phyloP scores from a whole-genome alignment of 208 protist species.

The Eutreptiella sp. region DNA sequence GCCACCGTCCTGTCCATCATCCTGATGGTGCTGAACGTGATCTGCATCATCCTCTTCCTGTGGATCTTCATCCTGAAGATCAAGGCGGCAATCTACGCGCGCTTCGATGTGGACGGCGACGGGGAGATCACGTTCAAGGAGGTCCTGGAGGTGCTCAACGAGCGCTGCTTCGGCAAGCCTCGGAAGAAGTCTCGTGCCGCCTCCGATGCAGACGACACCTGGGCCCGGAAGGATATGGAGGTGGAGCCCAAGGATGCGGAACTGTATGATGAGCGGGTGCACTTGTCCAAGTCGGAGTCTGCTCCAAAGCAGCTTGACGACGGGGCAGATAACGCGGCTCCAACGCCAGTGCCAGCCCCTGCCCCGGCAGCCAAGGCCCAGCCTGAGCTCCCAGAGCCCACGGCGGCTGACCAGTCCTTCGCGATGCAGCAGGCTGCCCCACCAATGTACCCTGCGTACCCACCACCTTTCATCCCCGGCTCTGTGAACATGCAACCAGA shows the following conservation, averaged over 20 bases:
- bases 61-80: slow-evolving; percentile 15
- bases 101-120: slow-evolving; percentile 12
- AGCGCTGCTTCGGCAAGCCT: background rate
- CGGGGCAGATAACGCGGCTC: no score
- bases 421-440: no score
- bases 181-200: background rate
- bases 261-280: no score
- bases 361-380: no score
- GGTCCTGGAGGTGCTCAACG: background rate
- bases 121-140: slow-evolving; percentile 4
- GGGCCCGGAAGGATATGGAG: slow-evolving; percentile 7
- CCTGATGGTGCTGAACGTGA: slow-evolving; percentile 12
- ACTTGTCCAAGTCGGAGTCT: no score
- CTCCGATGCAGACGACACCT: background rate
- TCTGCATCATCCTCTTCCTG: background rate
- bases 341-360: no score
- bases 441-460: no score
- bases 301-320: no score
- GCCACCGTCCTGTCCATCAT: slow-evolving; percentile 6
- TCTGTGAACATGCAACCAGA: no score
- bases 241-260: slow-evolving; percentile 4
- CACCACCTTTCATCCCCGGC: no score
- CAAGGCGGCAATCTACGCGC: background rate
- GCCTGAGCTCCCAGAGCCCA: no score
- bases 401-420: no score